These are phyloP conservation scores for Cyberlindnera xylosilytica DNA, from an alignment of 805 yeast genomes.

Conservation along the genomic window DNA sequence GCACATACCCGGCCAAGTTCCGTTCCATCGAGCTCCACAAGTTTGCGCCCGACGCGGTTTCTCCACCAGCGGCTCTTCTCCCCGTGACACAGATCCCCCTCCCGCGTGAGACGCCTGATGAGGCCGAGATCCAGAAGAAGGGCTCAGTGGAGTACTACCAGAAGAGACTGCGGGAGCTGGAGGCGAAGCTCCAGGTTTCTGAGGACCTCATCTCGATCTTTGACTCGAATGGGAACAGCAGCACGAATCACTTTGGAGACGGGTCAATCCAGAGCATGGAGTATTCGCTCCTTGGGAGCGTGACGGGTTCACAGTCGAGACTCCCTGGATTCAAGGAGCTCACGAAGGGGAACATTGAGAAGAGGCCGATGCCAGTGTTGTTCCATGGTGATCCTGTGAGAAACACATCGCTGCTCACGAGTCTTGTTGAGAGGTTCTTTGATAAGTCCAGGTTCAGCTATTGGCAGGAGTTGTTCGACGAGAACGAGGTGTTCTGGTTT, in stretches of 20 bases:
- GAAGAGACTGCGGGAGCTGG: conserved; percentile 18
- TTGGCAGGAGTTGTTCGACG: conserved; percentile 18
- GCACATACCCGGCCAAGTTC: conserved; percentile 24
- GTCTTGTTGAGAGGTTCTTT: conserved; percentile 17
- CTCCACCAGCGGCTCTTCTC: too few relatives aligned
- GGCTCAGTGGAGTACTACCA: conserved; percentile 5
- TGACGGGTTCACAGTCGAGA: background rate
- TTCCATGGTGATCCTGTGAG: conserved; percentile 1
- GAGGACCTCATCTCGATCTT: conserved; percentile 25
- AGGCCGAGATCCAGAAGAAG: too few relatives aligned
- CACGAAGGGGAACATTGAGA: background rate
- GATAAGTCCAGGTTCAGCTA: conserved; percentile 9
- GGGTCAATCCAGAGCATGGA: conserved; percentile 17
- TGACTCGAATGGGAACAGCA: conserved; percentile 17
- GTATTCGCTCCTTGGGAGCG: conserved; percentile 3
- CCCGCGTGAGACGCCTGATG: too few relatives aligned
- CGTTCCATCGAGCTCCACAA: conserved; percentile 22
- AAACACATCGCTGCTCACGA: conserved; percentile 13
- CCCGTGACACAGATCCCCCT: too few relatives aligned
- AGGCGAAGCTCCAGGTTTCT: conserved; percentile 15
- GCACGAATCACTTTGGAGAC: conserved; percentile 12
- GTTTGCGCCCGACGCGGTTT: conserved; percentile 3
- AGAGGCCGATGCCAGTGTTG: conserved; percentile 14
- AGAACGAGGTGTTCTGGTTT: conserved; percentile 11
- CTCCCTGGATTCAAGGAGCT: conserved; percentile 1